A percentile compares a stretch with the other conserved stretches of the same genome.
Evolutionary conservation across 768 basidiomycete species (phyloP).

Genomic region (Collybiopsis luxurians): DNA sequence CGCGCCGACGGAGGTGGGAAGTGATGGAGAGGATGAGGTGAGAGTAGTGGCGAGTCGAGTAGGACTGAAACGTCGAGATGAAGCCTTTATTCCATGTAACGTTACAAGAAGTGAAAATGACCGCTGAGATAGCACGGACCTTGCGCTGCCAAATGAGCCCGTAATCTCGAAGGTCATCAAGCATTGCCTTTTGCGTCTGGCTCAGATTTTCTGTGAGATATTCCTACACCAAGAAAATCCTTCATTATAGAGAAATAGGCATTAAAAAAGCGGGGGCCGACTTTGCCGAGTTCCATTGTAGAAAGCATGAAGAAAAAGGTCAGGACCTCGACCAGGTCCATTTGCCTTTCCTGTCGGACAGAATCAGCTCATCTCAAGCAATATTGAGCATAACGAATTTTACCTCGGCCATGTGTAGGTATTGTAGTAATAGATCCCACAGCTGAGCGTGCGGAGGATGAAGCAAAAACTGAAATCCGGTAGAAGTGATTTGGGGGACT

Average conservation of each 20-base stretch:
- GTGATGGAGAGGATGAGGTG: constrained; percentile 84
- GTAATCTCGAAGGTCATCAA: constrained; percentile 91
- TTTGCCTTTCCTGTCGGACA: constrained; percentile 65
- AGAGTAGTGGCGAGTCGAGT: constrained; percentile 93
- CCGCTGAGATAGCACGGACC: constrained; percentile 37
- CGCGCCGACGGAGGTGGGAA: constrained; percentile 61
- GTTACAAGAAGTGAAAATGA: constrained; percentile 22
- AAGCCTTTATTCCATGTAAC: constrained; percentile 36
- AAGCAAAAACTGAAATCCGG: constrained; percentile 94
- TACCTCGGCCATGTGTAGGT: constrained; percentile 84
- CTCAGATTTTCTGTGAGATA: constrained; percentile 84
- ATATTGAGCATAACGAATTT: constrained; percentile 17
- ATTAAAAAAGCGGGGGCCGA: constrained; percentile 30
- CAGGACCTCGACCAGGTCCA: constrained; percentile 92
- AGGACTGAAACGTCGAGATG: constrained; percentile 84
- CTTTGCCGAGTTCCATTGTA: constrained; percentile 91
- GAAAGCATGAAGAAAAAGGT: constrained; percentile 97
- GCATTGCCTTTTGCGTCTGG: constrained; percentile 78
- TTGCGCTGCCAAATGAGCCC: constrained; percentile 89
- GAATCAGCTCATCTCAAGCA: constrained; percentile 13
- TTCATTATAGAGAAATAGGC: constrained; percentile 3
- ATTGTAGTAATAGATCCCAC: constrained; percentile 92
- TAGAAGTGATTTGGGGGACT: constrained; percentile 80
- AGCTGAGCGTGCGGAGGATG: constrained; percentile 93
- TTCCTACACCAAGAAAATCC: constrained; percentile 48